phyloP scores from a whole-genome alignment of 78 protist genomes.

The Guillardia theta region DNA sequence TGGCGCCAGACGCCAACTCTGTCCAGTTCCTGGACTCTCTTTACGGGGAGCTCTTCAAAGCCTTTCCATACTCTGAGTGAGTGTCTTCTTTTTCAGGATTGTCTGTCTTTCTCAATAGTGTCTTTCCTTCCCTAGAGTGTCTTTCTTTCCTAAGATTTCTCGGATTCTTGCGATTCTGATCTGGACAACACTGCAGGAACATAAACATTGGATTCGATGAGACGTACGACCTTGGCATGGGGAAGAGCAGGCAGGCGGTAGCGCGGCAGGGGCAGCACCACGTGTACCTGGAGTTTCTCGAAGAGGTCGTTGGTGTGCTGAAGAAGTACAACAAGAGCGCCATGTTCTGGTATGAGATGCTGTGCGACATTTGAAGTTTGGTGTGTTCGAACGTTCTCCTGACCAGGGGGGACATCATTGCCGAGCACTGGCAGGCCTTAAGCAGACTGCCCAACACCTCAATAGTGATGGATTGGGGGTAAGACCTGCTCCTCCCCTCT shows the following conservation, averaged over 20 bases:
- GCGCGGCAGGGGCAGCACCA: not conserved
- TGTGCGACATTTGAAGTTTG: no score
- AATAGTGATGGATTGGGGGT: no score
- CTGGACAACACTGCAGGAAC: not conserved
- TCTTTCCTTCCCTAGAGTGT: no score
- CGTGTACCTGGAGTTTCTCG: not conserved
- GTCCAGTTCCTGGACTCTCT: not conserved
- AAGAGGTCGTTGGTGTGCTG: not conserved
- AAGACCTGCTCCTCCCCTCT: not conserved
- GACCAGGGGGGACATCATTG: no score
- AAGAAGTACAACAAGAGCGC: not conserved
- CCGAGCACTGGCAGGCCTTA: no score
- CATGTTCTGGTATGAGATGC: conserved; percentile 12
- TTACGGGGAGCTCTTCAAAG: not conserved
- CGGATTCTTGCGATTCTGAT: no score
- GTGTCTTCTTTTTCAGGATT: no score
- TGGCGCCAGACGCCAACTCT: not conserved
- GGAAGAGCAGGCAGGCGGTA: not conserved
- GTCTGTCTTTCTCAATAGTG: no score
- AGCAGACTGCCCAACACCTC: no score
- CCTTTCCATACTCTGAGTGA: no score
- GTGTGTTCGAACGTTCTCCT: no score
- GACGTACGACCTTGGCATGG: not conserved
- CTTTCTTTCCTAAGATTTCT: no score
- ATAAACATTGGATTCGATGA: not conserved